These are phyloP conservation scores for Phytophthora fragariae DNA, from an alignment of 352 stramenopile genomes.

Conservation along the genomic window DNA sequence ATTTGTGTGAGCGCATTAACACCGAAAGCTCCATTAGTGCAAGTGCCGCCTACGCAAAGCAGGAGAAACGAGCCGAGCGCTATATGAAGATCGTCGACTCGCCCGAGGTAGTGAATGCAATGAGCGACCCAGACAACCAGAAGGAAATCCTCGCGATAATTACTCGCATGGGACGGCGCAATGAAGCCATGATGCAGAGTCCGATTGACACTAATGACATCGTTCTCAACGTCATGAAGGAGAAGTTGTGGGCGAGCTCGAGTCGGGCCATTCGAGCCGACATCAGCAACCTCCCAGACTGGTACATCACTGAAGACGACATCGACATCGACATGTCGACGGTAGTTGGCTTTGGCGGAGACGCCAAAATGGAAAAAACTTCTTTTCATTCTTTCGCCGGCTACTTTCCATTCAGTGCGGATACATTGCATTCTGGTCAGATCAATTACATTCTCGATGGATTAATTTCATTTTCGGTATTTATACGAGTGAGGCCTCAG, in stretches of 20 bases:
- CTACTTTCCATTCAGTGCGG: no score
- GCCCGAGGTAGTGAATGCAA: background rate
- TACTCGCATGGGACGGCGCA: background rate
- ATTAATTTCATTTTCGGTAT: no score
- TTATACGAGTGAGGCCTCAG: no score
- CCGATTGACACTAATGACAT: background rate
- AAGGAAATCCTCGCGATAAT: background rate
- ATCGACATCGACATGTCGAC: background rate
- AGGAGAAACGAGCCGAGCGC: background rate
- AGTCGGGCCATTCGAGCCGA: background rate
- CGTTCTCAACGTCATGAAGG: background rate
- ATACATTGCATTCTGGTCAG: no score
- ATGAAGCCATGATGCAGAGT: background rate
- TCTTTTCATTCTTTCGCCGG: no score
- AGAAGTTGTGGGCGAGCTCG: background rate
- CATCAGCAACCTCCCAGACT: background rate
- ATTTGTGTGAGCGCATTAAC: background rate
- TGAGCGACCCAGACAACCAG: slow-evolving; percentile 1
- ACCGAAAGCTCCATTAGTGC: background rate
- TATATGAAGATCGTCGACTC: background rate
- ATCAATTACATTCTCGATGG: no score
- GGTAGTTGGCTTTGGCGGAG: background rate
- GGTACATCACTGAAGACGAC: background rate
- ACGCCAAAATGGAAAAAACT: background rate
- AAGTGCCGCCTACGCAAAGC: background rate